Base-by-base conservation (phyloP, 352 stramenopile species). In the Globisporangium okanoganense region DNA sequence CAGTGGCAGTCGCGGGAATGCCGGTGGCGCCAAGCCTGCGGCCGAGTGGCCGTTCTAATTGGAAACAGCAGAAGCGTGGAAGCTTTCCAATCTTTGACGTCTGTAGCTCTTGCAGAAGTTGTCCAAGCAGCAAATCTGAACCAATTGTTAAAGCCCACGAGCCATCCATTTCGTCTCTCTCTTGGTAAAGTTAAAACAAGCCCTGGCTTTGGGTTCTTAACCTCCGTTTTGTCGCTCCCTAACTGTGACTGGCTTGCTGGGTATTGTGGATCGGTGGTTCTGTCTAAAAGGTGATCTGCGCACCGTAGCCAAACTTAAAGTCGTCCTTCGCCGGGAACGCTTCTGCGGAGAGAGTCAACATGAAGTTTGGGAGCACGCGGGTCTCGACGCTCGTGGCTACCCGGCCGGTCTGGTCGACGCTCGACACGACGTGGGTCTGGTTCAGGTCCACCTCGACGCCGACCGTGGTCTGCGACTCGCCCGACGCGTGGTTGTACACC, bases 221-320 rank as follows among this genome's bases (percentile, higher is more conserved):
- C 12, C 16, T 16, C 36, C 36, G 29, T 33, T 41, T 16, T 16
- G 16, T 43, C 14, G 18, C 24, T 52, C 5, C 10, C 45, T 52
- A 24, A 14, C 25, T 36, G 45, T n/a, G n/a, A n/a, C 44, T 18
- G 44, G 18, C 22, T 29, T n/a, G n/a, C n/a, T 22, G 44, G 10
- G 22, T 13, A 14, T 50, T 9, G 20, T 50, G n/a, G n/a, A n/a
- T n/a, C n/a, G 22, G 44, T 51, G 24, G 35, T 41, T 41, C 10
- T 18, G 60, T 81, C 74, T 92, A 92, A 72, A 92, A 92, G 61
- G 82, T 89, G 82, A 95, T 84, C 77, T 95, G 83, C 60, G 86
- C 84, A 62, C 87, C 87, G 67, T 96, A 96, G 69, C 87, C 87
- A 79, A 96, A 95, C 72, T 94, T 94, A 72, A 95, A 92, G 62